A percentile compares a stretch with the other conserved stretches of the same genome.
Evolutionary conservation across 2,329 filamentous ascomycete genomes (phyloP).

Genomic region (Talaromyces verruculosus): DNA sequence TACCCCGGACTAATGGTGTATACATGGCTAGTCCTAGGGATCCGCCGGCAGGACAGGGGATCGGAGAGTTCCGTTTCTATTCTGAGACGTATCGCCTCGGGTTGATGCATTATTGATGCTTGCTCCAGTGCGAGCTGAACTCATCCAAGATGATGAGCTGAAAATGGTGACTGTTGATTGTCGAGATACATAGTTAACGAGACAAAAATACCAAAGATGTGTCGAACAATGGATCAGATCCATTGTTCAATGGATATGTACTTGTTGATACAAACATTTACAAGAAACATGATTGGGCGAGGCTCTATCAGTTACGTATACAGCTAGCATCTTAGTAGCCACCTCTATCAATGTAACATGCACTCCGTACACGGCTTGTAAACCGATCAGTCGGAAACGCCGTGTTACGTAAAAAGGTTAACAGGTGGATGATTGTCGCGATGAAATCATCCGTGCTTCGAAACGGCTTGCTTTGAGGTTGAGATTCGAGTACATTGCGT

Average conservation of each 20-base stretch:
- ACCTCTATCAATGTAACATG: neutral
- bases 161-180: neutral
- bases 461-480: neutral
- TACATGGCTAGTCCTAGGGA: neutral
- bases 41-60: neutral
- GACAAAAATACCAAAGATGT: neutral
- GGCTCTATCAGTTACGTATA: neutral
- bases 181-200: neutral
- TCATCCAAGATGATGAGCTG: neutral
- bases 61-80: conserved; percentile 1
- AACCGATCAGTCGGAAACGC: conserved; percentile 8
- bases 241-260: neutral
- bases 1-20: neutral
- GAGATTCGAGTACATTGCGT: neutral
- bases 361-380: neutral
- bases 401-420: conserved; percentile 15
- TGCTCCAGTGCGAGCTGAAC: neutral
- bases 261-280: neutral
- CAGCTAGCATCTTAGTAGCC: neutral
- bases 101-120: neutral
- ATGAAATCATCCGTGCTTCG: conserved; percentile 2
- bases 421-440: neutral
- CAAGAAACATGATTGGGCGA: neutral
- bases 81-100: neutral
- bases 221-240: neutral